phyloP scores from a whole-genome alignment of 257 asterid species.

The Thymus mandschuricus region DNA sequence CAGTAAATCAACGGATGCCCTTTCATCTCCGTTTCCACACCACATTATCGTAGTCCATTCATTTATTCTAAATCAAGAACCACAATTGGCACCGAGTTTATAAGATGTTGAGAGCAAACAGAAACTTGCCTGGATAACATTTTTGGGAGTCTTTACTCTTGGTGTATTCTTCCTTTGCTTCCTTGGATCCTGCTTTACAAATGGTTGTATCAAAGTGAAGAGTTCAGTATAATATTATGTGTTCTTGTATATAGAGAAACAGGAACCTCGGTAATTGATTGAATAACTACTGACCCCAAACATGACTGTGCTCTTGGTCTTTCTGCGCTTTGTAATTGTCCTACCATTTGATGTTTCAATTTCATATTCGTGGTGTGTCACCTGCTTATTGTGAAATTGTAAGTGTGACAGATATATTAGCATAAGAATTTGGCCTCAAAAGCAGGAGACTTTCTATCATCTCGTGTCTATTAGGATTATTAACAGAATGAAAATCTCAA shows the following conservation, averaged over 20 bases:
- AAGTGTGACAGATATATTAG: slow-evolving; percentile 26
- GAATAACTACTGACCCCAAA: slow-evolving; percentile 67
- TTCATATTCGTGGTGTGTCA: slow-evolving; percentile 91
- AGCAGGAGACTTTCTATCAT: background rate
- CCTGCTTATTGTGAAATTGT: slow-evolving; percentile 49
- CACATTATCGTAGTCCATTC: background rate
- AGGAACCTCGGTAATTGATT: slow-evolving; percentile 19
- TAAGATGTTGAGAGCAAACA: slow-evolving; percentile 24
- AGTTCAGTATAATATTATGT: slow-evolving; percentile 19
- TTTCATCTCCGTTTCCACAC: background rate
- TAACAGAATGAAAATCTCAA: slow-evolving; percentile 4
- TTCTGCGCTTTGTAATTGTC: slow-evolving; percentile 85
- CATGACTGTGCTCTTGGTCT: slow-evolving; percentile 92
- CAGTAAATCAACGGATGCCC: background rate
- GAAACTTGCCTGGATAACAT: slow-evolving; percentile 55
- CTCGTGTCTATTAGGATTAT: background rate
- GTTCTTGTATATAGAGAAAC: slow-evolving; percentile 21
- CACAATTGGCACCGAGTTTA: background rate
- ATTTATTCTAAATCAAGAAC: slow-evolving; percentile 1
- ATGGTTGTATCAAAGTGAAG: slow-evolving; percentile 29
- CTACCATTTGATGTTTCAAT: slow-evolving; percentile 91
- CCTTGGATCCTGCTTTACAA: slow-evolving; percentile 61
- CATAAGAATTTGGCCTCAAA: slow-evolving; percentile 14
- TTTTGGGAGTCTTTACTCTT: slow-evolving; percentile 61
- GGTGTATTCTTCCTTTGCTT: slow-evolving; percentile 73